Evolutionary conservation across 805 yeast species (phyloP).

Genomic region (Blastobotrys parvus): DNA sequence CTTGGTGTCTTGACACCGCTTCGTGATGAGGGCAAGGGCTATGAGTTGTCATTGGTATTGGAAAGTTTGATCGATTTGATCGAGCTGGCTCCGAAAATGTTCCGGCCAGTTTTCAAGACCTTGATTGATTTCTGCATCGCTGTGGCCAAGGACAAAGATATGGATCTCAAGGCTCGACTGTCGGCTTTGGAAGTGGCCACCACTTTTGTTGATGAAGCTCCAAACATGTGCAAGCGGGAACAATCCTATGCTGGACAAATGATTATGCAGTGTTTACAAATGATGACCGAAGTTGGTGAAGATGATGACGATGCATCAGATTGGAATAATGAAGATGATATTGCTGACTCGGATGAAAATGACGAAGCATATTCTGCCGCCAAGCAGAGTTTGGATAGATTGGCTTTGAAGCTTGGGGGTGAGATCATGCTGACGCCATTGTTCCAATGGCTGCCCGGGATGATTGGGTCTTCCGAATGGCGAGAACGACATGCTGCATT

Average conservation of each 20-base stretch:
- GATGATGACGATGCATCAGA: slow-evolving; percentile 82
- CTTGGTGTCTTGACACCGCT: slow-evolving; percentile 83
- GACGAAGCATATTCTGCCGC: slow-evolving; percentile 88
- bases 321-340: slow-evolving; percentile 76
- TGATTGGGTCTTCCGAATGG: slow-evolving; percentile 75
- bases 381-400: slow-evolving; percentile 89
- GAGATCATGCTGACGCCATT: slow-evolving; percentile 75
- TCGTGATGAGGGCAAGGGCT: slow-evolving; percentile 67
- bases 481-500: slow-evolving; percentile 93
- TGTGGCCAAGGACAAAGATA: slow-evolving; percentile 70
- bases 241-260: slow-evolving; percentile 61
- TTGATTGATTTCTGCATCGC: slow-evolving; percentile 78
- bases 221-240: slow-evolving; percentile 86
- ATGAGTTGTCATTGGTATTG: slow-evolving; percentile 77
- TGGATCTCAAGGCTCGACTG: slow-evolving; percentile 72
- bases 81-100: slow-evolving; percentile 89
- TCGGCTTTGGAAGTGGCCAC: slow-evolving; percentile 85
- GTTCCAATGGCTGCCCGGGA: slow-evolving; percentile 76
- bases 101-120: slow-evolving; percentile 83
- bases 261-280: slow-evolving; percentile 62
- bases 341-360: slow-evolving; percentile 69
- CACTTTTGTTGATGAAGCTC: slow-evolving; percentile 87
- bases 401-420: slow-evolving; percentile 76
- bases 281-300: slow-evolving; percentile 88
- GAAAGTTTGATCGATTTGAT: slow-evolving; percentile 86